phyloP scores from a whole-genome alignment of 305 asterid genomes.

The Fraxinus nigra region DNA sequence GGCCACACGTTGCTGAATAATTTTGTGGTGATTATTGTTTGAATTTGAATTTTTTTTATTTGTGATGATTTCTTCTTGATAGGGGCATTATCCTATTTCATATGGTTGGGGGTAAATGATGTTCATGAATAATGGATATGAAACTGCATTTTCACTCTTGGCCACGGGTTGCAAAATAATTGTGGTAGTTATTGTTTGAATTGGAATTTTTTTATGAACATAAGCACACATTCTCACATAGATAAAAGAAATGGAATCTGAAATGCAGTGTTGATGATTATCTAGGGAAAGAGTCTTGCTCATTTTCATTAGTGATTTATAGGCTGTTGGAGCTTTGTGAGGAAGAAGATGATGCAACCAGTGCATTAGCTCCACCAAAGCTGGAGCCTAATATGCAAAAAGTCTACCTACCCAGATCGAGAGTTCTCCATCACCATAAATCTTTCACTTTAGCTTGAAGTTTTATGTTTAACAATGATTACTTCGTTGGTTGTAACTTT shows the following conservation, averaged over 20 bases:
- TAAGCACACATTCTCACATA: not conserved
- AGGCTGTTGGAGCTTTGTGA: constrained; percentile 82
- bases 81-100: too few relatives aligned
- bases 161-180: too few relatives aligned
- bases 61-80: too few relatives aligned
- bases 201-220: not conserved
- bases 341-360: constrained; percentile 98
- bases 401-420: too few relatives aligned
- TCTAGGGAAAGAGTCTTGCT: constrained; percentile 74
- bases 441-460: constrained; percentile 3
- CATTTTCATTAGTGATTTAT: constrained; percentile 68
- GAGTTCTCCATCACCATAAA: too few relatives aligned
- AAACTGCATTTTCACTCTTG: too few relatives aligned
- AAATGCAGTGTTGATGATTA: constrained; percentile 20
- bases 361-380: constrained; percentile 79
- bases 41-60: too few relatives aligned
- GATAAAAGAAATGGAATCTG: constrained; percentile 4
- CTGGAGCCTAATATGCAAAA: constrained; percentile 71
- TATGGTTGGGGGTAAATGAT: too few relatives aligned
- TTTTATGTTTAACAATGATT: not conserved
- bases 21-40: too few relatives aligned
- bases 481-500: not conserved
- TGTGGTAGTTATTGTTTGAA: not conserved
- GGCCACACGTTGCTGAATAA: too few relatives aligned
- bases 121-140: too few relatives aligned